Evolutionary conservation across 1,284 basidiomycete genomes (phyloP), one percentile per base, ranked within the genome.

Genomic region (Ceratobasidium sp.): DNA sequence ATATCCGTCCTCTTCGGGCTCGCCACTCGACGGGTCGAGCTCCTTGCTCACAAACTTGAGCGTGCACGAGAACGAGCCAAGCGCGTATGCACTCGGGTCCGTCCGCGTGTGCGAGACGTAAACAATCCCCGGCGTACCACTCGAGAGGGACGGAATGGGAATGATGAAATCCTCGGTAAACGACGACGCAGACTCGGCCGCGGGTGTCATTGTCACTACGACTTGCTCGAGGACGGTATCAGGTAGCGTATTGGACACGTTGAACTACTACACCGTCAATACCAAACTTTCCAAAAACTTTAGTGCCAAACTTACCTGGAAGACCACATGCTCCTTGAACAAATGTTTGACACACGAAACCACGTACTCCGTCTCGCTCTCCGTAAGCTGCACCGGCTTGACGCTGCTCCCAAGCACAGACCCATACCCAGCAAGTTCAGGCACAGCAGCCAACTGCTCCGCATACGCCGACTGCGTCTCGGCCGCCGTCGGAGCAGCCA

Each of bases 1-100:
- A 86, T 99, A 99, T 7, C 98, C 98, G 80, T 99, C 97, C 81
- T 95, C 96, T 85, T 99, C 98, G 15, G 98, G 97, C 84, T 96
- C 94, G 71, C 97, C 97, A n/a, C 94, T 97, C 38, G 93, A 88
- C 17, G 98, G 98, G 85, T 99, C 98, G 20, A 99, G 91, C 84
- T 99, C 98, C 86, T 99, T 99, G 86, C 95, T 97, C 82, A 97
- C 88, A 84, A 99, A 99, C 85, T 96, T 96, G 85, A 99, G 91
- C n/a, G 93, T 91, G 84, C 96, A 98, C 79, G 90, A 89, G 89
- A 98, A 97, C 23, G 95, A 94, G 4, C 92, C 95, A 48, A 92
- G 87, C 2, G 92, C 90, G 86, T 96, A 99, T 78, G 91, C 90
- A 33, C 90, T 90, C 0, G 95, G 92, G 38, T 88, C 86, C 78